A percentile compares a stretch with the other conserved stretches of the same genome.
These are phyloP conservation scores for Penicillium daleae DNA, from an alignment of 495 filamentous ascomycete genomes.

Conservation along the genomic window DNA sequence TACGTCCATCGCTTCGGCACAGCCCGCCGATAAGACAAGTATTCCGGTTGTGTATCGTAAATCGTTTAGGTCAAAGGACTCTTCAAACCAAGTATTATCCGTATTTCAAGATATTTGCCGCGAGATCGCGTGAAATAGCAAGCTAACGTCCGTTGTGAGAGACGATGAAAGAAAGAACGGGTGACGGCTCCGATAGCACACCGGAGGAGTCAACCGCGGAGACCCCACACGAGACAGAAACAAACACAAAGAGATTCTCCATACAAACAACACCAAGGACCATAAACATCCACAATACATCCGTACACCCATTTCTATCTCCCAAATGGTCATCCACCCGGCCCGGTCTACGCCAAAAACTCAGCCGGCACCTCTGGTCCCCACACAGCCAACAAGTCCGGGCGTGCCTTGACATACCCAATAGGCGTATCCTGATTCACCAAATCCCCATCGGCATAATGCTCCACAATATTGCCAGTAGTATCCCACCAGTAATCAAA, in stretches of 20 bases:
- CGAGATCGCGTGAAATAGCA: background rate
- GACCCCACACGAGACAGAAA: background rate
- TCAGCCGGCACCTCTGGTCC: slow-evolving; percentile 26
- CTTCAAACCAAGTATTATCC: background rate
- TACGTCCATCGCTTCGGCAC: background rate
- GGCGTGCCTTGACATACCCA: slow-evolving; percentile 16
- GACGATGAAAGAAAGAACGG: background rate
- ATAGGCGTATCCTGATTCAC: slow-evolving; percentile 45
- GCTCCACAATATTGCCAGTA: slow-evolving; percentile 63
- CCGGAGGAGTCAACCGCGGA: background rate
- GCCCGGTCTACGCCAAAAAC: slow-evolving; percentile 8
- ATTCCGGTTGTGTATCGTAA: no score
- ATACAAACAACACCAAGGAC: background rate
- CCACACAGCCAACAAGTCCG: slow-evolving; percentile 26
- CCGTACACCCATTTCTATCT: no score
- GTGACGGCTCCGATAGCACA: background rate
- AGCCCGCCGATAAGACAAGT: background rate
- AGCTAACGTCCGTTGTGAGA: background rate
- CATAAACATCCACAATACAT: background rate
- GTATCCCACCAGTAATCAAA: slow-evolving; percentile 80
- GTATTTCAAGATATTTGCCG: background rate
- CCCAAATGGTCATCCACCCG: background rate
- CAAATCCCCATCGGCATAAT: slow-evolving; percentile 71
- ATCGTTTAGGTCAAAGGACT: background rate
- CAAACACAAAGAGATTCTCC: background rate